These are phyloP conservation scores for Pleurotus eryngii DNA, from an alignment of 768 basidiomycete species.

Conservation along the genomic window DNA sequence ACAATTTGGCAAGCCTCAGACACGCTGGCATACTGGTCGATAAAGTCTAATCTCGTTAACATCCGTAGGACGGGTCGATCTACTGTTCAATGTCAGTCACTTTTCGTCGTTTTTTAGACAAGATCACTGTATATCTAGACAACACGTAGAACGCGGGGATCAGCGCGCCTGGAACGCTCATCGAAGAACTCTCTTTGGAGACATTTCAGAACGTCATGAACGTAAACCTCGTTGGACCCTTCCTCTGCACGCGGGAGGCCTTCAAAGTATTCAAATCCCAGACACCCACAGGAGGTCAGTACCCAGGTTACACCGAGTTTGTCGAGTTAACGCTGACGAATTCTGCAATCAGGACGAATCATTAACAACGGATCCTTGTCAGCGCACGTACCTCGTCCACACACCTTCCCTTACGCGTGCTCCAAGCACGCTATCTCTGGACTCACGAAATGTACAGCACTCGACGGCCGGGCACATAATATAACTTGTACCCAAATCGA, in stretches of 20 bases:
- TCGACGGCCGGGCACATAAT: constrained; percentile 71
- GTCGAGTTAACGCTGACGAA: background rate
- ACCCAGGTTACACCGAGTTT: background rate
- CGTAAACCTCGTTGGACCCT: constrained; percentile 70
- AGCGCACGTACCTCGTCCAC: constrained; percentile 67
- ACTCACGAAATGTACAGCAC: constrained; percentile 69
- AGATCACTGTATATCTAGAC: background rate
- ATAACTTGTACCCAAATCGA: constrained; percentile 83
- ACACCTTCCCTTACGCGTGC: constrained; percentile 62
- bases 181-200: constrained; percentile 60
- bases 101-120: background rate
- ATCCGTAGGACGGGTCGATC: constrained; percentile 56
- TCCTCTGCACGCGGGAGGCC: constrained; percentile 77
- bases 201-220: constrained; percentile 63
- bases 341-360: constrained; percentile 50
- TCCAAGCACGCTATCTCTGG: constrained; percentile 82
- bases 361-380: constrained; percentile 86
- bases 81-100: constrained; percentile 72
- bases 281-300: constrained; percentile 61
- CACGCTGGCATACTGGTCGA: constrained; percentile 1
- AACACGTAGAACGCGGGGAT: constrained; percentile 70
- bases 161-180: constrained; percentile 39
- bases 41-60: constrained; percentile 4
- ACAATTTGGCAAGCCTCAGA: constrained; percentile 46
- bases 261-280: constrained; percentile 72